Evolutionary conservation across 2,329 filamentous ascomycete genomes (phyloP), one percentile per base, ranked within the genome.

Genomic region (Rasamsonia emersonii): DNA sequence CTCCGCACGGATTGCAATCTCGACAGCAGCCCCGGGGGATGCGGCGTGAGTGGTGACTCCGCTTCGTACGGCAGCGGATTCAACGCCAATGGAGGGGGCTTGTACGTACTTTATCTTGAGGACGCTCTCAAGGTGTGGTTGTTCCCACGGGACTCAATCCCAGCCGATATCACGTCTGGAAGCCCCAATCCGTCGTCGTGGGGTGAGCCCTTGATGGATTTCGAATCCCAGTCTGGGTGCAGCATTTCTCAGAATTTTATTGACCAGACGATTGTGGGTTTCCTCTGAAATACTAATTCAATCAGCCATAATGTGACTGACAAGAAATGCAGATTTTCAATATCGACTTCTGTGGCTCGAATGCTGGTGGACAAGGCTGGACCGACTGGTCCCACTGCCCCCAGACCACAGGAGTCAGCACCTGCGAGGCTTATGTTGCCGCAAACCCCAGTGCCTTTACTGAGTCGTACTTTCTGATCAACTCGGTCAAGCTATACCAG

Each of bases 341-440:
- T 61, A 91, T 79, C 1, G 82, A 81, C 6, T 85, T 93, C 55
- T 95, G 88, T 58, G 88, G 88, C 13, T 75, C 81, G 49, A 94
- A 86, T 86, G 86, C 86, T 4, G 83, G 83, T 11, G 54, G 64
- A n/a, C 28, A 32, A 38, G 68, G 71, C 27, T 88, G 82, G 55
- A 60, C 68, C 1, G 59, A 70, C 20, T 65, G 74, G 43, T n/a
- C n/a, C n/a, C n/a, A n/a, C n/a, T n/a, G n/a, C n/a, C n/a, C n/a
- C n/a, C n/a, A n/a, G n/a, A n/a, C n/a, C n/a, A n/a, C n/a, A n/a
- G n/a, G n/a, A n/a, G 82, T 75, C 0, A 40, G 60, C 20, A 78
- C 76, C 0, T 94, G 86, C 64, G 53, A 77, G 18, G 73, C 75
- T 13, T 93, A 75, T 53, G 86, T 93, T 14, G 67, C 67, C 32